Evolutionary conservation across 73 alveolate species (phyloP), one percentile per base, ranked within the genome.

Genomic region (Symbiodinium pilosum): DNA sequence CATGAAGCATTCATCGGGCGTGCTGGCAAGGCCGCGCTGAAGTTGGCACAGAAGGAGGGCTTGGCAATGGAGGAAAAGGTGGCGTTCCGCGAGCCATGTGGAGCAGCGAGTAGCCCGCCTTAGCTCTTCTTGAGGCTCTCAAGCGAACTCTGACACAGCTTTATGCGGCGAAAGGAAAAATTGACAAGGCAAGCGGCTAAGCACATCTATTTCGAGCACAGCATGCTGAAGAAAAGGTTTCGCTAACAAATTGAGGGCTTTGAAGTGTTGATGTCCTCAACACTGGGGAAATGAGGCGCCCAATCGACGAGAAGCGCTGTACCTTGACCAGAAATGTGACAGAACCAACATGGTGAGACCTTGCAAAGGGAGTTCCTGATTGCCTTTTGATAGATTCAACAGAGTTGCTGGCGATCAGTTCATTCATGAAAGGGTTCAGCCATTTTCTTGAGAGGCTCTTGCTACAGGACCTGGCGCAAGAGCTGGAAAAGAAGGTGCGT

Each of bases 111-210:
- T 9, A 47, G 59, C 14, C 21, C 14, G 59, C 14, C 59, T 6
- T 14, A 47, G n/a, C n/a, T n/a, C n/a, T n/a, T 20, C 24, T 16
- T 26, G 36, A 91, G 97, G 97, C 97, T 16, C 81, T 91, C 47
- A 91, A 91, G 84, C 75, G 43, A 51, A 91, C 97, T 8, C 26
- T 91, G 73, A 91, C 97, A 14, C 87, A 83, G 88, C 97, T 91
- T 9, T 91, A 32, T 20, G 97, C 38, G 14, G 97, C 97, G 42
- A 91, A 91, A 40, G 97, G 97, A 36, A 91, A 91, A 43, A 91
- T 91, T 26, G 97, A 91, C 81, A 91, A 91, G 97, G 97, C 97
- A 1, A 32, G 43, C 43, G 44, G 39, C 32, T 0, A 77, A 28
- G 87, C 64, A 3, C 84, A 30, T 18, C 0, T 7, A 2, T 18